Evolutionary conservation across 176 grass and related monocot genomes (phyloP).

Genomic region (Avena eriantha): DNA sequence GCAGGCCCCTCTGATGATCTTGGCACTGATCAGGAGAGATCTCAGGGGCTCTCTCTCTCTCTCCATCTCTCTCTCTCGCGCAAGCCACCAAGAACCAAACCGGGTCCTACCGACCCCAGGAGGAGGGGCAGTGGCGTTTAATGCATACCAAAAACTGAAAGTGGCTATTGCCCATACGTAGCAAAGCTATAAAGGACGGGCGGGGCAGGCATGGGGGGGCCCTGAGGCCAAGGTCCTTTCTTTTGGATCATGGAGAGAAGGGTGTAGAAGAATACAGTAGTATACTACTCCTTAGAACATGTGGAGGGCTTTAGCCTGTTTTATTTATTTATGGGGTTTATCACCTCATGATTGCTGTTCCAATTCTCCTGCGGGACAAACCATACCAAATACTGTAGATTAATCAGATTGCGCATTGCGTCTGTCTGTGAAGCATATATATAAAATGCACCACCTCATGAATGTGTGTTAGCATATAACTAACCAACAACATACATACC

Average conservation of each 20-base stretch:
- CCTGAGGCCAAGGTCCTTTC: neutral
- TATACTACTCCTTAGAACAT: constrained; percentile 18
- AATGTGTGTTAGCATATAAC: constrained; percentile 6
- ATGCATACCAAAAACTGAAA: constrained; percentile 48
- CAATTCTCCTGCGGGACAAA: constrained; percentile 38
- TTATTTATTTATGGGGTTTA: constrained; percentile 53
- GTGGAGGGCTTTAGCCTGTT: constrained; percentile 17
- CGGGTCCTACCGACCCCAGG: constrained; percentile 47
- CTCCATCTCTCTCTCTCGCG: constrained; percentile 33
- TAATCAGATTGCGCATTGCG: neutral
- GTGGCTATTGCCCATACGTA: constrained; percentile 41
- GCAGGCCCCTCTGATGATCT: constrained; percentile 47
- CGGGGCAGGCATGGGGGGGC: constrained; percentile 41
- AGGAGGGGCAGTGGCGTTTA: constrained; percentile 3
- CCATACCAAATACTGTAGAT: too few species aligned
- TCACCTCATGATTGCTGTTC: constrained; percentile 62
- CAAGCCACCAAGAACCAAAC: constrained; percentile 50
- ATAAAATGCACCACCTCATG: neutral
- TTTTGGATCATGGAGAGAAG: constrained; percentile 48
- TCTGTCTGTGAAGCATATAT: neutral
- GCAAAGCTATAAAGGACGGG: constrained; percentile 60
- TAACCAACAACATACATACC: constrained; percentile 25
- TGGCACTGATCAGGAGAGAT: constrained; percentile 55
- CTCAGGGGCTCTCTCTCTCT: constrained; percentile 36
- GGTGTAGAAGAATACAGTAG: constrained; percentile 21